A percentile compares a stretch with the other conserved stretches of the same genome.
These are phyloP conservation scores for Colletotrichum chlorophyti DNA, from an alignment of 2,329 filamentous ascomycete species.

Conservation along the genomic window DNA sequence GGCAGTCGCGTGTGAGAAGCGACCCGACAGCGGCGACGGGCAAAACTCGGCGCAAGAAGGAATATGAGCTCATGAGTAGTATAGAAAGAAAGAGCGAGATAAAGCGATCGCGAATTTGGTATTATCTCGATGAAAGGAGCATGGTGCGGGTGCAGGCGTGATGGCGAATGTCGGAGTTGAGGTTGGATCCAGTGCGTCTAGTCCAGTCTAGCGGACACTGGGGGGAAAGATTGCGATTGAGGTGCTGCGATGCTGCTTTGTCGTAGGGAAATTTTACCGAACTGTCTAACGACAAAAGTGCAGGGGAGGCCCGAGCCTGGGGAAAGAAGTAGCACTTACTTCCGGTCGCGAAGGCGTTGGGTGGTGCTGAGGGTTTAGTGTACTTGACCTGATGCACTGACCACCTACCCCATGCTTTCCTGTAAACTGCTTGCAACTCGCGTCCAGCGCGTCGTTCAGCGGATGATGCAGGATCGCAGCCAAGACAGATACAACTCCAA, in stretches of 20 bases:
- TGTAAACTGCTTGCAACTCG: conserved; percentile 19
- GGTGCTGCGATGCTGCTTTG: conserved; percentile 29
- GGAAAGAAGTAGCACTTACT: conserved; percentile 36
- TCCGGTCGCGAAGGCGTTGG: not conserved
- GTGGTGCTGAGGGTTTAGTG: not conserved
- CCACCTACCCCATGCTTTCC: conserved; percentile 7
- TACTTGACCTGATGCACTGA: not conserved
- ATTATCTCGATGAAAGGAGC: conserved; percentile 52
- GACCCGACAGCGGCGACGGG: conserved; percentile 34
- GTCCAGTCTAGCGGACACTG: conserved; percentile 23
- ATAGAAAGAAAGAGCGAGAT: conserved; percentile 42
- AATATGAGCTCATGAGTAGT: conserved; percentile 50
- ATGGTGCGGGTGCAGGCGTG: conserved; percentile 47
- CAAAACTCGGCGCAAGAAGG: conserved; percentile 51
- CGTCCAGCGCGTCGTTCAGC: conserved; percentile 27
- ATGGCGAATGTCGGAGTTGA: conserved; percentile 42
- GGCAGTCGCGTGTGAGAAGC: conserved; percentile 56
- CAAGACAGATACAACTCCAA: conserved; percentile 17
- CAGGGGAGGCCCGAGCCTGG: conserved; percentile 30
- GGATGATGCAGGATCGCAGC: not conserved
- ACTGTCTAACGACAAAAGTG: conserved; percentile 31
- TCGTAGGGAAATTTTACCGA: conserved; percentile 44
- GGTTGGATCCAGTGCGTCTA: conserved; percentile 29
- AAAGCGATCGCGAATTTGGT: conserved; percentile 50
- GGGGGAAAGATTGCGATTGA: conserved; percentile 26